Percentiles rank a stretch among this genome's conserved stretches.
These are phyloP conservation scores for Glycine latifolia DNA, from an alignment of 306 rosid species.

Conservation along the genomic window DNA sequence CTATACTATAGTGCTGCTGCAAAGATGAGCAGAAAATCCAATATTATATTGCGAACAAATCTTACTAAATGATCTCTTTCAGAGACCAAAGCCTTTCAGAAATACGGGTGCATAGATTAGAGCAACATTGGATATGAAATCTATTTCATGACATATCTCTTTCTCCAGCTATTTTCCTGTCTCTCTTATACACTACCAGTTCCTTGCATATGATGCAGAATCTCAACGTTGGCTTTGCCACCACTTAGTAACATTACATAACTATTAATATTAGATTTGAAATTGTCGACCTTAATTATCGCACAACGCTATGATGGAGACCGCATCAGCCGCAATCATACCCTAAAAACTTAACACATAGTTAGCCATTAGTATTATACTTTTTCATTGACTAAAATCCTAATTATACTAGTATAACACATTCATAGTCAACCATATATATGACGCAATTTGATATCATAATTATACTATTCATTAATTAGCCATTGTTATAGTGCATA, in stretches of 20 bases:
- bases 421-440: background rate
- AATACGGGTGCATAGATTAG: constrained; percentile 29
- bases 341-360: background rate
- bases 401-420: background rate
- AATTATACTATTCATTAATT: background rate
- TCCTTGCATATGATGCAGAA: constrained; percentile 37
- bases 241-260: background rate
- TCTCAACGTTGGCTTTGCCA: constrained; percentile 22
- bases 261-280: background rate
- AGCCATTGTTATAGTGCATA: background rate
- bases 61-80: constrained; percentile 33
- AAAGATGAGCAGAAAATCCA: constrained; percentile 40
- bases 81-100: constrained; percentile 19
- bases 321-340: background rate
- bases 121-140: constrained; percentile 40
- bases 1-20: background rate
- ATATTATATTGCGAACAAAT: constrained; percentile 31
- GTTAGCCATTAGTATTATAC: background rate
- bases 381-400: background rate
- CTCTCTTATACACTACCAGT: constrained; percentile 37
- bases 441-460: background rate
- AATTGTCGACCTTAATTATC: background rate
- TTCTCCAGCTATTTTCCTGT: constrained; percentile 49
- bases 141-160: constrained; percentile 40
- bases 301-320: background rate